Base-by-base conservation (phyloP, 495 filamentous ascomycete genomes). In the Neurospora sp. region DNA sequence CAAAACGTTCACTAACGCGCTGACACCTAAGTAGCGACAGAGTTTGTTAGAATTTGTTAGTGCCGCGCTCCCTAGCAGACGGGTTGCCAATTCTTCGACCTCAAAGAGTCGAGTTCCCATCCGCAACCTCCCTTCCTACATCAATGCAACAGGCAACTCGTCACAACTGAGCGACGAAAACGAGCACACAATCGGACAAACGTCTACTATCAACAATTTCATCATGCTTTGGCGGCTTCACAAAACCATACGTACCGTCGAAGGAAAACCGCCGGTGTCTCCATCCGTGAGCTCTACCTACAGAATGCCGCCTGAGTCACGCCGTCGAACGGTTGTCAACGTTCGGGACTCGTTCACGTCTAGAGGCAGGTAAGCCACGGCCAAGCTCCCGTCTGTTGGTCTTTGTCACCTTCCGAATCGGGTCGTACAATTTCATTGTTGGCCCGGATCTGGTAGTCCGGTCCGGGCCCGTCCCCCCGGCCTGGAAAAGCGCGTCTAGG, bases 21-120 rank as follows among this genome's bases (percentile, higher is more conserved):
- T 1, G 0, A 11, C n/a, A 11, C n/a, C n/a, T 23, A 23, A 3
- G 0, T 12, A 11, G 9, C 9, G 9, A 0, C 8, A 7, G 3
- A 12, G 2, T 49, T 4, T 49, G 44, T n/a, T 49, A 49, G 44
- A 4, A 3, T 20, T 4, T 12, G n/a, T 49, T 49, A 49, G 37
- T 38, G 37, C 37, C 6, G 37, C 37, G 37, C 37, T 38, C 37
- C 37, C 37, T 6, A 38, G 37, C 37, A 38, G 37, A 38, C 37
- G 37, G 37, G 37, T 38, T 38, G 37, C 37, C 37, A 38, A 38
- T 41, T 41, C 12, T 20, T 49, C n/a, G 44, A 49, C 9, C 44
- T 20, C 4, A n/a, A 11, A n/a, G 18, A n/a, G 7, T 44, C 7
- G 44, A 11, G 44, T 18, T 44, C 7, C 41, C 41, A 42, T 42